phyloP scores from a whole-genome alignment of 2,329 filamentous ascomycete species.

The Beauveria sp. region DNA sequence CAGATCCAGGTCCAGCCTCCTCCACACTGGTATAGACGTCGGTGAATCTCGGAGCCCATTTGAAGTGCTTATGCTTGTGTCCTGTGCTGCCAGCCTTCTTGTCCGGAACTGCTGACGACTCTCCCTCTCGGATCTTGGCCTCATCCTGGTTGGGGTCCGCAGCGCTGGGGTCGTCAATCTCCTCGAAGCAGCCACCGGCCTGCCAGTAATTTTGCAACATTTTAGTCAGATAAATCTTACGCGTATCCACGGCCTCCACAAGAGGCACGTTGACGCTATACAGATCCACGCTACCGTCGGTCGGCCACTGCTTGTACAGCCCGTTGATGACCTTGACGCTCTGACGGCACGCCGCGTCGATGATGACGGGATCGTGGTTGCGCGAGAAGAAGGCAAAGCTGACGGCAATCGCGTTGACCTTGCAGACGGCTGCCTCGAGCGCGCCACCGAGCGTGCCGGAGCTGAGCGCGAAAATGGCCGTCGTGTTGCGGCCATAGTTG shows the following conservation, averaged over 20 bases:
- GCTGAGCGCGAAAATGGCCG: conserved; percentile 68
- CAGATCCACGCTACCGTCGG: conserved; percentile 62
- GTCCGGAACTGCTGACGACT: conserved; percentile 26
- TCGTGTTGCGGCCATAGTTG: conserved; percentile 78
- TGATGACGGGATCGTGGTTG: conserved; percentile 75
- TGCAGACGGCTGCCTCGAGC: conserved; percentile 67
- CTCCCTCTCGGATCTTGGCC: conserved; percentile 60
- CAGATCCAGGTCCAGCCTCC: conserved; percentile 69
- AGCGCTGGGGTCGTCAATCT: conserved; percentile 55
- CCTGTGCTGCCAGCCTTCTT: conserved; percentile 32
- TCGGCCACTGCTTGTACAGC: conserved; percentile 65
- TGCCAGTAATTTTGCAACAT: conserved; percentile 91
- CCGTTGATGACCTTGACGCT: conserved; percentile 72
- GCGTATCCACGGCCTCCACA: conserved; percentile 61
- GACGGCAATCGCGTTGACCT: conserved; percentile 66
- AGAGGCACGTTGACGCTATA: conserved; percentile 89
- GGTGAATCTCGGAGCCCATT: conserved; percentile 81
- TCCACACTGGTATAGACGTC: conserved; percentile 88
- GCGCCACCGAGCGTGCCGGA: conserved; percentile 72
- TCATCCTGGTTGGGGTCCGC: conserved; percentile 62
- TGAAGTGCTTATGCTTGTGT: conserved; percentile 80
- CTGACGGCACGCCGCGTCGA: conserved; percentile 67
- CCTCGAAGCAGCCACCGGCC: conserved; percentile 77
- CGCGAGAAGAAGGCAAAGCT: conserved; percentile 84
- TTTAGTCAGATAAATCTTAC: conserved; percentile 72